Conservation (phyloP, 2,329 filamentous ascomycete genomes). For the Corniculantispora saksenae region DNA sequence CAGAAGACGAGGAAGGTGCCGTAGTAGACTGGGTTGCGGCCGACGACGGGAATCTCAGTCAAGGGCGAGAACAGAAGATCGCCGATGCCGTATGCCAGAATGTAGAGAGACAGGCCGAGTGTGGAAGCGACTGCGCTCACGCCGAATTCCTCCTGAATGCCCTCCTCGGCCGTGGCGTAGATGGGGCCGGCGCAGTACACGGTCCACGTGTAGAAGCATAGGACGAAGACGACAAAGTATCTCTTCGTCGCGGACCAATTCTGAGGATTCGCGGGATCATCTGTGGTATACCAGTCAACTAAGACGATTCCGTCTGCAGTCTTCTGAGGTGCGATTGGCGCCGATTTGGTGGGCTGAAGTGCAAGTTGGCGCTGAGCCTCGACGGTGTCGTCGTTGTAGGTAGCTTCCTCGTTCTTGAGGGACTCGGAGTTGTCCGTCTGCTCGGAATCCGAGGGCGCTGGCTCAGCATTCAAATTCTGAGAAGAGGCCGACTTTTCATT, state of each 20-base stretch:
- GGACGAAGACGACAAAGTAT: constrained; percentile 14
- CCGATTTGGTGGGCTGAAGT: neutral
- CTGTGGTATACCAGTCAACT: constrained; percentile 19
- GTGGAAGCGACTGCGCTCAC: neutral
- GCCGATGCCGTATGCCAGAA: constrained; percentile 1
- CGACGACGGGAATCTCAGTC: constrained; percentile 2
- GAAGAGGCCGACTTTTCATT: neutral
- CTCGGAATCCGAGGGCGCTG: neutral
- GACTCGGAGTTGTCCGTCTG: neutral
- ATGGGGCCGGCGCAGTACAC: constrained; percentile 8
- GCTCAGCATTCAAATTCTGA: neutral
- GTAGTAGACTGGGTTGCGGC: constrained; percentile 4
- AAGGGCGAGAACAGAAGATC: constrained; percentile 5
- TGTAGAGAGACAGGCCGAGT: neutral
- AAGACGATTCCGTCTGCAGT: constrained; percentile 17
- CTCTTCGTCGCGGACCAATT: constrained; percentile 17
- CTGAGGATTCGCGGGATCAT: constrained; percentile 18
- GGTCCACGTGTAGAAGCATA: constrained; percentile 7
- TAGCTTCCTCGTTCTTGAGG: neutral
- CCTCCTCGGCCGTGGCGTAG: constrained; percentile 5
- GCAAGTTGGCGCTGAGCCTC: neutral
- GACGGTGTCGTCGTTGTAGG: neutral
- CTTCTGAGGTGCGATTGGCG: constrained; percentile 1
- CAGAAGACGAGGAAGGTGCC: constrained; percentile 1
- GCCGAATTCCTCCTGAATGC: constrained; percentile 6